A percentile compares a stretch with the other conserved stretches of the same genome.
Evolutionary conservation across 352 stramenopile species (phyloP).

Genomic region (Phytophthora macrochlamydospora): DNA sequence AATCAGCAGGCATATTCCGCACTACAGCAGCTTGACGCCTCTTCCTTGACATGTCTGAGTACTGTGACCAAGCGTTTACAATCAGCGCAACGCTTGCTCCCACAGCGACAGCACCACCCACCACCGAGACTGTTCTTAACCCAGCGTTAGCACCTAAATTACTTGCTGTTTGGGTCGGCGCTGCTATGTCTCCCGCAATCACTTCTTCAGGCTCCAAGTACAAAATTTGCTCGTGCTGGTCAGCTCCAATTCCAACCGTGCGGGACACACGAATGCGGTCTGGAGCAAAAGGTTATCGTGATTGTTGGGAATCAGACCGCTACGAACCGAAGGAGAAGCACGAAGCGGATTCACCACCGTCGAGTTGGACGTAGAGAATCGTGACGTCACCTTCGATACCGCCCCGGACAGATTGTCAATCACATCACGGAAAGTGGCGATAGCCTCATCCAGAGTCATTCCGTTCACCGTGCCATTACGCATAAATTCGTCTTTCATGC

Average conservation of each 20-base stretch:
- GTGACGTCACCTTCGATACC: conserved; percentile 62
- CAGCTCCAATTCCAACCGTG: conserved; percentile 58
- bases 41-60: conserved; percentile 69
- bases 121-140: conserved; percentile 61
- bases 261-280: conserved; percentile 74
- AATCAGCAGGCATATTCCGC: conserved; percentile 74
- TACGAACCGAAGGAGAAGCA: conserved; percentile 33
- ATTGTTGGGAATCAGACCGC: conserved; percentile 69
- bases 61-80: conserved; percentile 83
- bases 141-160: conserved; percentile 30
- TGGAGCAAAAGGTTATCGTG: conserved; percentile 85
- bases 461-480: conserved; percentile 77
- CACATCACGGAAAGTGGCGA: conserved; percentile 78
- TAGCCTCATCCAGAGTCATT: conserved; percentile 86
- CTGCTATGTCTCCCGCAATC: conserved; percentile 54
- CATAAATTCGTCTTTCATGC: conserved; percentile 77
- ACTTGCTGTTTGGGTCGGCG: conserved; percentile 31
- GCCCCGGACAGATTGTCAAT: conserved; percentile 65
- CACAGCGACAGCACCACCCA: conserved; percentile 80
- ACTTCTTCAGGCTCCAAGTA: conserved; percentile 85
- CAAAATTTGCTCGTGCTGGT: conserved; percentile 70
- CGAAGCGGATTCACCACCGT: conserved; percentile 66
- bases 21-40: conserved; percentile 73
- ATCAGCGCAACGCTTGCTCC: conserved; percentile 79
- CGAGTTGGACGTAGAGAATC: conserved; percentile 73